Evolutionary conservation across 2,329 filamentous ascomycete species (phyloP).

Genomic region (Dothistroma pini): DNA sequence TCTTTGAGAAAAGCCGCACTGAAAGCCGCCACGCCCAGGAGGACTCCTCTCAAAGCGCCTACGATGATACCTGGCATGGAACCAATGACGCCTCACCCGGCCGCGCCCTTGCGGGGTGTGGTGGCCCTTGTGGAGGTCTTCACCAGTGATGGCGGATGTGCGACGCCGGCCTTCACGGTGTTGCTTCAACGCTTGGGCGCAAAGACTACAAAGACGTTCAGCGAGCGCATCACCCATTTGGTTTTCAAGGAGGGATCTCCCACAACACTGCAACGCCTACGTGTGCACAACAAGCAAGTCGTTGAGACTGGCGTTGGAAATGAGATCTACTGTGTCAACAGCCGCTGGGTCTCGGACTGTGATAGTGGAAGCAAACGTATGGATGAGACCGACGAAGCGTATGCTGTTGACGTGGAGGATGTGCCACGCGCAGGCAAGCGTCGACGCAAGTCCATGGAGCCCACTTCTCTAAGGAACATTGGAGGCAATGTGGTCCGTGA

Average conservation of each 20-base stretch:
- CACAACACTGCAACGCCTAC: constrained; percentile 33
- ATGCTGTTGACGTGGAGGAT: constrained; percentile 34
- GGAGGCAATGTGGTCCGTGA: constrained; percentile 34
- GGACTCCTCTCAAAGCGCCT: constrained; percentile 29
- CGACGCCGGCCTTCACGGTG: constrained; percentile 34
- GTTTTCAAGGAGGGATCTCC: constrained; percentile 39
- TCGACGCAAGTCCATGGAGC: constrained; percentile 38
- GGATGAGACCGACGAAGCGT: constrained; percentile 32
- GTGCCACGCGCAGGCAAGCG: constrained; percentile 31
- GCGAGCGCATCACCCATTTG: constrained; percentile 37
- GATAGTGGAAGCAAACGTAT: constrained; percentile 31
- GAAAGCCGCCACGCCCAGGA: constrained; percentile 28
- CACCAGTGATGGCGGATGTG: constrained; percentile 36
- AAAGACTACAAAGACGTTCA: constrained; percentile 35
- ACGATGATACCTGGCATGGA: constrained; percentile 28
- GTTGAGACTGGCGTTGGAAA: constrained; percentile 22
- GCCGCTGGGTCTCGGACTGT: constrained; percentile 38
- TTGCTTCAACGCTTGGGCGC: constrained; percentile 36
- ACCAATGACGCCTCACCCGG: constrained; percentile 37
- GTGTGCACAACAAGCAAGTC: constrained; percentile 33
- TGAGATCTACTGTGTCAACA: constrained; percentile 36
- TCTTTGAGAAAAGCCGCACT: constrained; percentile 32
- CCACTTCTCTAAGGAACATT: constrained; percentile 29
- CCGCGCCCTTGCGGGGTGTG: constrained; percentile 32
- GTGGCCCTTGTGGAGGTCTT: constrained; percentile 37